Evolutionary conservation across 495 filamentous ascomycete species (phyloP).

Genomic region (Talaromyces wortmannii): DNA sequence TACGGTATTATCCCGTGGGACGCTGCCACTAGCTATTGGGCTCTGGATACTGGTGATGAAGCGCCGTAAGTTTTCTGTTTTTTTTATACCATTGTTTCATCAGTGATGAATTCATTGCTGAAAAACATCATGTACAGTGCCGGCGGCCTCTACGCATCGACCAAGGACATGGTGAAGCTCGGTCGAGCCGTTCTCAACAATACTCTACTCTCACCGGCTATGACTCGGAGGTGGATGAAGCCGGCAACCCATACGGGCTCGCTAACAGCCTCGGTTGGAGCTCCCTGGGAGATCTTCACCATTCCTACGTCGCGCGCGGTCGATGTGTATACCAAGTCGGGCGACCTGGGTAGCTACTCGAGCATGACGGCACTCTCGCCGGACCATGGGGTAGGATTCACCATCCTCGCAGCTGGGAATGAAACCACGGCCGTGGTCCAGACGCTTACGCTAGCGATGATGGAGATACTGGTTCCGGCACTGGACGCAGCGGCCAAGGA

Average conservation of each 20-base stretch:
- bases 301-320: slow-evolving; percentile 16
- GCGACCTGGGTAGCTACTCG: slow-evolving; percentile 34
- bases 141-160: slow-evolving; percentile 51
- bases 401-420: slow-evolving; percentile 35
- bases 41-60: slow-evolving; percentile 32
- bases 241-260: slow-evolving; percentile 41
- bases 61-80: slow-evolving; percentile 27
- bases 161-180: slow-evolving; percentile 42
- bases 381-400: slow-evolving; percentile 34
- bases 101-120: too few species aligned
- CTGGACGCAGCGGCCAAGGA: slow-evolving; percentile 37
- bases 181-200: slow-evolving; percentile 49
- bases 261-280: slow-evolving; percentile 35
- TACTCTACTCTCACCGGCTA: slow-evolving; percentile 31
- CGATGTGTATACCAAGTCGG: slow-evolving; percentile 49
- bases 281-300: slow-evolving; percentile 50
- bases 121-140: slow-evolving; percentile 19
- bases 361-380: slow-evolving; percentile 26
- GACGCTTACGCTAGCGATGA: slow-evolving; percentile 22
- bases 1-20: slow-evolving; percentile 30
- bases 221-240: slow-evolving; percentile 53
- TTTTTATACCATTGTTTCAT: too few species aligned
- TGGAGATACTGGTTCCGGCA: slow-evolving; percentile 30
- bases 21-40: slow-evolving; percentile 20
- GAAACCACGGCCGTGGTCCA: slow-evolving; percentile 8